A percentile compares a stretch with the other conserved stretches of the same genome.
Evolutionary conservation across 2,329 filamentous ascomycete species (phyloP).

Genomic region (Fusarium agapanthi): DNA sequence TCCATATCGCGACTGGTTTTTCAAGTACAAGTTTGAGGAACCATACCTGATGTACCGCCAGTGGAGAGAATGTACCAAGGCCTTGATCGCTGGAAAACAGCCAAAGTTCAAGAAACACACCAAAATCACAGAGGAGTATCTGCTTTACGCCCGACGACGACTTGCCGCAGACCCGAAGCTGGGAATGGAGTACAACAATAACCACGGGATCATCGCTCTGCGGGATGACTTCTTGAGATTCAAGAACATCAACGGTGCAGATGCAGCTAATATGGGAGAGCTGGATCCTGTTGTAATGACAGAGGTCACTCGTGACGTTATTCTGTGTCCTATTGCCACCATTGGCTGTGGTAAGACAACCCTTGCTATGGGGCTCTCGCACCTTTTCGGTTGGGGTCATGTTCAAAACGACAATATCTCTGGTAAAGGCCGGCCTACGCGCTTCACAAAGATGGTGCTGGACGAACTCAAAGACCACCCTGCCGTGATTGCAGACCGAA

Average conservation of each 20-base stretch:
- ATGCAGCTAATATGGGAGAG: constrained; percentile 82
- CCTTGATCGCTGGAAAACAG: constrained; percentile 77
- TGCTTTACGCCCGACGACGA: constrained; percentile 79
- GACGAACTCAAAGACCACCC: constrained; percentile 69
- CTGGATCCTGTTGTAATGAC: constrained; percentile 55
- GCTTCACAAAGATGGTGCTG: constrained; percentile 78
- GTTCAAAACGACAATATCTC: constrained; percentile 97
- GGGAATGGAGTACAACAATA: constrained; percentile 77
- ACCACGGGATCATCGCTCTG: constrained; percentile 94
- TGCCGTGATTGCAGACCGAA: constrained; percentile 90
- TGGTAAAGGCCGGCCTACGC: constrained; percentile 77
- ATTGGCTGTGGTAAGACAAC: constrained; percentile 98
- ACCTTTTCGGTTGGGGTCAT: constrained; percentile 91
- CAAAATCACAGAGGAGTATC: constrained; percentile 90
- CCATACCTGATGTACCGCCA: constrained; percentile 98
- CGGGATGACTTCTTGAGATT: constrained; percentile 86
- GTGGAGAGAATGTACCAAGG: constrained; percentile 97
- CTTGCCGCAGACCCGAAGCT: constrained; percentile 75
- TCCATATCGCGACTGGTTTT: constrained; percentile 93
- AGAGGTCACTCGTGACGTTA: constrained; percentile 71
- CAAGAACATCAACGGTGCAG: constrained; percentile 85
- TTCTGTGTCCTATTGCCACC: constrained; percentile 91
- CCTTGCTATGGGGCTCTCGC: constrained; percentile 79
- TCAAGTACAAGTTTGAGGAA: constrained; percentile 99
- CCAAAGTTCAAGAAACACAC: constrained; percentile 87